phyloP scores from a whole-genome alignment of 2,329 filamentous ascomycete genomes.

The Colletotrichum sp. region DNA sequence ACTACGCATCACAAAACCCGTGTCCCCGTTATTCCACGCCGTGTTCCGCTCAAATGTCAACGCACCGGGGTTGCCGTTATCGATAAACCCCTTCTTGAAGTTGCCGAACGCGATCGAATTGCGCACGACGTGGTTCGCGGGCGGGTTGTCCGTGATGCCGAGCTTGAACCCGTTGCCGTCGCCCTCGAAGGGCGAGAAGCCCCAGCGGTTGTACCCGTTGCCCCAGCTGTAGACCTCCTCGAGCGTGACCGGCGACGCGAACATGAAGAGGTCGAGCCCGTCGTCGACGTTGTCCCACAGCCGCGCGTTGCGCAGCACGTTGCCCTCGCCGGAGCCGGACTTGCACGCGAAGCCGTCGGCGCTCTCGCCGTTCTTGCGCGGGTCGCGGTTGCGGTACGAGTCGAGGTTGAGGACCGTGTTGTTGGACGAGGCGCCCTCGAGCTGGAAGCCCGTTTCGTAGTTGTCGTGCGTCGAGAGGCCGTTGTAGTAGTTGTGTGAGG shows the following conservation, averaged over 20 bases:
- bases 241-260: constrained; percentile 43
- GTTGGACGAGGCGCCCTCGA: constrained; percentile 32
- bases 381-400: constrained; percentile 45
- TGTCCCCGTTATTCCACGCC: constrained; percentile 48
- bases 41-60: constrained; percentile 46
- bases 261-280: constrained; percentile 47
- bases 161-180: constrained; percentile 54
- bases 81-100: constrained; percentile 48
- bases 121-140: constrained; percentile 45
- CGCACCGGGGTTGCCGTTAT: constrained; percentile 47
- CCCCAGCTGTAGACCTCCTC: constrained; percentile 48
- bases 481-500: constrained; percentile 36
- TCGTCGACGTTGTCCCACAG: constrained; percentile 55
- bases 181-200: constrained; percentile 45
- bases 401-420: constrained; percentile 44
- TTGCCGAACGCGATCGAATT: constrained; percentile 49
- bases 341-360: constrained; percentile 53
- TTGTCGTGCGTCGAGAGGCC: constrained; percentile 36
- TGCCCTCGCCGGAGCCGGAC: constrained; percentile 47
- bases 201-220: constrained; percentile 48
- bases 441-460: constrained; percentile 38
- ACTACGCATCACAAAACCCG: constrained; percentile 42
- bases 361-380: constrained; percentile 52
- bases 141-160: constrained; percentile 40
- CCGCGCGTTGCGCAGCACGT: constrained; percentile 44